These are phyloP conservation scores for Diaporthe citrichinensis DNA, from an alignment of 2,329 filamentous ascomycete species.

Conservation along the genomic window DNA sequence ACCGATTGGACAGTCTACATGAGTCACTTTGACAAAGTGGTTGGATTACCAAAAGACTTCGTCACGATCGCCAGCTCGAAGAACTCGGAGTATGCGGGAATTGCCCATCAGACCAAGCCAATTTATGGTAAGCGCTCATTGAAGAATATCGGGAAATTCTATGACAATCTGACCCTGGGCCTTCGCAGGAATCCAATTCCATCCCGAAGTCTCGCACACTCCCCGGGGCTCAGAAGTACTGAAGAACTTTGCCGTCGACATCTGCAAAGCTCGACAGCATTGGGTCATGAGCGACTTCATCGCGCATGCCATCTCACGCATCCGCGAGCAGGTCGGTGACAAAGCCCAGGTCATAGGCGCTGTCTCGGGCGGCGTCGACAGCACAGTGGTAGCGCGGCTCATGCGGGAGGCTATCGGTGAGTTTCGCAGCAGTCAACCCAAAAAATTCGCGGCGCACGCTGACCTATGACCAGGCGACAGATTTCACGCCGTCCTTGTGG, in stretches of 20 bases:
- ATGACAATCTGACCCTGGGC: conserved; percentile 27
- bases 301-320: conserved; percentile 83
- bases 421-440: neutral
- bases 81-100: conserved; percentile 85
- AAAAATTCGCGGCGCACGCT: conserved; percentile 61
- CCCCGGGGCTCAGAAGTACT: conserved; percentile 78
- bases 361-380: conserved; percentile 83
- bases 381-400: conserved; percentile 86
- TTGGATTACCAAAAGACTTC: conserved; percentile 79
- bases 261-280: conserved; percentile 81
- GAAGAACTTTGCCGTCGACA: conserved; percentile 85
- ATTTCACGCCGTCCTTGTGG: conserved; percentile 82
- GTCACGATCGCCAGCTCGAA: conserved; percentile 79
- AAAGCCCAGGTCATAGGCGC: conserved; percentile 79
- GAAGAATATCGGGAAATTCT: neutral
- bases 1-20: conserved; percentile 61
- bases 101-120: conserved; percentile 78
- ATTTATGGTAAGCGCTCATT: conserved; percentile 67
- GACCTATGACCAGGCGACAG: conserved; percentile 57
- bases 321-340: conserved; percentile 84
- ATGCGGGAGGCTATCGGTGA: conserved; percentile 84
- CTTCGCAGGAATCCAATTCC: conserved; percentile 79
- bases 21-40: conserved; percentile 91
- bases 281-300: conserved; percentile 92
- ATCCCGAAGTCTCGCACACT: conserved; percentile 77